phyloP scores from a whole-genome alignment of 495 filamentous ascomycete species.

The Trichoderma reesei region DNA sequence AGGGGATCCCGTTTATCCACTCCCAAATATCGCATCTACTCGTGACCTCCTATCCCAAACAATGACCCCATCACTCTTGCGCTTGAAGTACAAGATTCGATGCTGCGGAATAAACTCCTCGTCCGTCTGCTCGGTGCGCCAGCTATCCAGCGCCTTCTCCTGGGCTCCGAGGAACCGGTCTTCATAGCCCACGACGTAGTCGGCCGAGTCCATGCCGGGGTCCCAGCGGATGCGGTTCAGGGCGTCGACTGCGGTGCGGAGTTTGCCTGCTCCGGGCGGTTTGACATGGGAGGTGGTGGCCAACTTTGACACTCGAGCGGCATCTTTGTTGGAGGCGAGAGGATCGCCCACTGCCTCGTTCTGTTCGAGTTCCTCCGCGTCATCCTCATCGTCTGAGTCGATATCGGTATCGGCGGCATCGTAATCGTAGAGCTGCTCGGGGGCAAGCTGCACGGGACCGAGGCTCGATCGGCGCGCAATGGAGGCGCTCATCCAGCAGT shows the following conservation, averaged over 20 bases:
- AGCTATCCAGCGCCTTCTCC: conserved; percentile 53
- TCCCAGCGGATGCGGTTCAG: conserved; percentile 71
- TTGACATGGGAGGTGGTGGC: background rate
- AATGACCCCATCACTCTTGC: conserved; percentile 45
- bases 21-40: conserved; percentile 32
- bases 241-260: conserved; percentile 47
- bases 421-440: conserved; percentile 39
- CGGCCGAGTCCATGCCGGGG: conserved; percentile 41
- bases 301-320: background rate
- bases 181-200: conserved; percentile 66
- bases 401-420: conserved; percentile 28
- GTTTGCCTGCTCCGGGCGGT: conserved; percentile 16
- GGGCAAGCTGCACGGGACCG: conserved; percentile 32
- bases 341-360: conserved; percentile 21
- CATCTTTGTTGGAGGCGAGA: background rate
- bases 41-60: conserved; percentile 48
- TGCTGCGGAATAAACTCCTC: conserved; percentile 82
- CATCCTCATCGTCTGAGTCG: conserved; percentile 22
- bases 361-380: conserved; percentile 20
- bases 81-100: conserved; percentile 62
- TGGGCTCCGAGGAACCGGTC: conserved; percentile 60
- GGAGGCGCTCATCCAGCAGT: conserved; percentile 37
- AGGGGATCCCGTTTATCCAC: background rate
- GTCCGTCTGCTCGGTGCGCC: conserved; percentile 69
- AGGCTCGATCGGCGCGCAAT: conserved; percentile 30